phyloP scores from a whole-genome alignment of 1,284 basidiomycete species.

The Papiliotrema fonsecae region DNA sequence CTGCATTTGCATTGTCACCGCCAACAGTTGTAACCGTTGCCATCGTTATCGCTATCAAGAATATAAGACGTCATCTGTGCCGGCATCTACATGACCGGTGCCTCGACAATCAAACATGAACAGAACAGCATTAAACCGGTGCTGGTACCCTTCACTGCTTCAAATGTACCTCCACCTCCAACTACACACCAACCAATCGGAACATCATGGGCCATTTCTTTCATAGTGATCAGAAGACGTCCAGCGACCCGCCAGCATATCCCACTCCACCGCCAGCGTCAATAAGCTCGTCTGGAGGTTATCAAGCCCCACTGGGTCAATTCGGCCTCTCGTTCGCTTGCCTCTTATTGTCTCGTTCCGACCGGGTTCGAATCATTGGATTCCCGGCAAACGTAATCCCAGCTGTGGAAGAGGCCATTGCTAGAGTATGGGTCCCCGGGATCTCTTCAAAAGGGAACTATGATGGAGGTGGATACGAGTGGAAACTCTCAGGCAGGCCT shows the following conservation, averaged over 20 bases:
- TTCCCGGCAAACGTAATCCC: slow-evolving; percentile 14
- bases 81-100: too few relatives aligned
- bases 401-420: slow-evolving; percentile 22
- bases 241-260: background rate
- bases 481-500: slow-evolving; percentile 34
- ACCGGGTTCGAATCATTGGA: slow-evolving; percentile 22
- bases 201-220: too few relatives aligned
- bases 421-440: slow-evolving; percentile 28
- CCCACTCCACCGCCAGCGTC: background rate
- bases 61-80: too few relatives aligned
- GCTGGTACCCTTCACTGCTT: too few relatives aligned
- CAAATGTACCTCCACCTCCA: too few relatives aligned
- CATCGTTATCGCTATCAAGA: too few relatives aligned
- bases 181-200: too few relatives aligned
- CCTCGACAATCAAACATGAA: too few relatives aligned
- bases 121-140: too few relatives aligned
- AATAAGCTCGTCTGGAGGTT: background rate
- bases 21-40: too few relatives aligned
- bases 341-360: slow-evolving; percentile 19
- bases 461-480: slow-evolving; percentile 23
- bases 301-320: background rate
- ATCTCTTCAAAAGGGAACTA: slow-evolving; percentile 18
- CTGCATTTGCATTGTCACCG: too few relatives aligned
- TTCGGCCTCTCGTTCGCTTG: slow-evolving; percentile 17
- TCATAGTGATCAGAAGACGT: background rate